Evolutionary conservation across 73 alveolate genomes (phyloP).

Genomic region (Effrenium voratum): DNA sequence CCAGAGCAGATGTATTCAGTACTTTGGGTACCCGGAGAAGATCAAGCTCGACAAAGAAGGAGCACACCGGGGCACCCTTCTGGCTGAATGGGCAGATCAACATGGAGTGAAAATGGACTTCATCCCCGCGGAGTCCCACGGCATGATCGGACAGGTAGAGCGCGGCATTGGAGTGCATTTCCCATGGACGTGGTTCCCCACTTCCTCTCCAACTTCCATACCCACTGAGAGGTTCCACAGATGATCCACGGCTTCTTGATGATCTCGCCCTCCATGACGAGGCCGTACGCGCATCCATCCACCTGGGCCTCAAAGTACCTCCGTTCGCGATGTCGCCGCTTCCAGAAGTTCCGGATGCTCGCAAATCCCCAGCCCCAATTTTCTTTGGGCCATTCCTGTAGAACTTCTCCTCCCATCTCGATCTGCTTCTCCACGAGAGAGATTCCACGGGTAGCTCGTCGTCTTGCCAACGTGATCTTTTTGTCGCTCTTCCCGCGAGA

Average conservation of each 20-base stretch:
- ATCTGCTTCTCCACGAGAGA: not conserved
- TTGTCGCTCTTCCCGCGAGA: not conserved
- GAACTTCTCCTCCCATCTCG: not conserved
- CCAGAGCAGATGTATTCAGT: not conserved
- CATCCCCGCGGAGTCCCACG: not conserved
- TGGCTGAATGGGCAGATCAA: not conserved
- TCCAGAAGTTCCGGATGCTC: not conserved
- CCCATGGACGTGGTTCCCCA: not conserved
- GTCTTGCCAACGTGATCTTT: not conserved
- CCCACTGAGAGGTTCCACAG: not conserved
- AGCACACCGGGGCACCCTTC: no score
- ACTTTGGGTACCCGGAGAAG: not conserved
- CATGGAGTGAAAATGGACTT: not conserved
- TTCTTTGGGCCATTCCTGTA: not conserved
- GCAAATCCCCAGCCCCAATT: not conserved
- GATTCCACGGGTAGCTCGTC: not conserved
- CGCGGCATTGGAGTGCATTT: not conserved
- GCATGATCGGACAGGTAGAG: not conserved
- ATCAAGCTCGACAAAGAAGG: not conserved
- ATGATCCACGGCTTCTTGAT: constrained; percentile 3
- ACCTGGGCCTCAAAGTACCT: not conserved
- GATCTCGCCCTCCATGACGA: not conserved
- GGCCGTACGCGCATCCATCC: constrained; percentile 24
- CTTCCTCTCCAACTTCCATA: not conserved
- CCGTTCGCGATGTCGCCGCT: not conserved